phyloP scores from a whole-genome alignment of 73 alveolate genomes.

The Effrenium voratum region DNA sequence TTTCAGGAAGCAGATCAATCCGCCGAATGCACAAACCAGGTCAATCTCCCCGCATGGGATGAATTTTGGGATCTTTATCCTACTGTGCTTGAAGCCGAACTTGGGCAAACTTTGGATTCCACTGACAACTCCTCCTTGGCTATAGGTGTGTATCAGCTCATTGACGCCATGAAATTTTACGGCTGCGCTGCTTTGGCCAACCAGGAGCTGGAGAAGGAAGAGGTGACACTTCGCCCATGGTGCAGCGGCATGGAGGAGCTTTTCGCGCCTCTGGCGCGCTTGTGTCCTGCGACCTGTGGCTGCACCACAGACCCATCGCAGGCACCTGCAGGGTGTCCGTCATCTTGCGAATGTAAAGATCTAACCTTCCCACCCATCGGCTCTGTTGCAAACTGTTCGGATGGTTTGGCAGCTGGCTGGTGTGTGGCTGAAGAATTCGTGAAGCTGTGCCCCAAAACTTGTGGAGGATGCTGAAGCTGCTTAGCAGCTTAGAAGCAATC shows the following conservation, averaged over 20 bases:
- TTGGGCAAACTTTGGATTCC: not conserved
- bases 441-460: too few relatives aligned
- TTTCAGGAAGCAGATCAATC: conserved; percentile 7
- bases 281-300: conserved; percentile 58
- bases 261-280: conserved; percentile 36
- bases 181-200: conserved; percentile 47
- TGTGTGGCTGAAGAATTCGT: too few relatives aligned
- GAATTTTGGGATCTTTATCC: conserved; percentile 52
- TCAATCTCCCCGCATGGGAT: not conserved
- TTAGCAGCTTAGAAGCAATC: too few relatives aligned
- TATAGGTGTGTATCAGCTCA: not conserved
- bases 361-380: too few relatives aligned
- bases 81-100: not conserved
- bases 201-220: not conserved
- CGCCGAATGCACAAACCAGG: not conserved
- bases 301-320: conserved; percentile 35
- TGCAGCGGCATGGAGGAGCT: conserved; percentile 21
- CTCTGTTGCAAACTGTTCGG: too few relatives aligned
- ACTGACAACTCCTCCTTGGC: not conserved
- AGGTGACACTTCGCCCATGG: conserved; percentile 1
- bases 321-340: too few relatives aligned
- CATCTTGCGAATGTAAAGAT: too few relatives aligned
- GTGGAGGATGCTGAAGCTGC: too few relatives aligned
- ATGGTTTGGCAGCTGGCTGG: too few relatives aligned
- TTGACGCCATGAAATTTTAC: not conserved